Base-by-base conservation (phyloP, 2,329 filamentous ascomycete genomes). In the Colletotrichum viniferum region DNA sequence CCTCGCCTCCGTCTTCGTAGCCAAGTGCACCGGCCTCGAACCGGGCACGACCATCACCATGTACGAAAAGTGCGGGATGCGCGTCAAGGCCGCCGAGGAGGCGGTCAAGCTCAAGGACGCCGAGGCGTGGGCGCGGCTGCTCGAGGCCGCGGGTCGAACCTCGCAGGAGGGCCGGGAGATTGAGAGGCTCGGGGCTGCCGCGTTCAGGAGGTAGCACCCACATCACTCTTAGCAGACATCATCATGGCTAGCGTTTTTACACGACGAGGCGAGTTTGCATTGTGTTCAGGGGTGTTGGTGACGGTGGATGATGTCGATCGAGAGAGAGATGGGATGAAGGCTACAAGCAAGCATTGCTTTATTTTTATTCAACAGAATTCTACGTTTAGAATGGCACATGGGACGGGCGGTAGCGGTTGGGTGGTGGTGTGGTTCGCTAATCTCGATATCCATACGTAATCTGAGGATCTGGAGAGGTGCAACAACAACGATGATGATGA, bases 61-160 rank as follows among this genome's bases (percentile, higher is more conserved):
- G 96, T 99, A 96, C 90, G 93, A 98, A 80, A 98, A 98, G 86
- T 98, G 97, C 83, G 96, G 96, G 21, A 91, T 98, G 92, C 88
- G 95, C 60, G 90, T 94, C 32, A 96, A 95, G 85, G 97, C 97
- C 4, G 97, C 94, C 5, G 96, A 98, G 85, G 97, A 98, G 86
- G 96, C 97, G 4, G 90, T 96, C 75, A 95, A 93, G 86, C 89
- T 91, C 75, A 97, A 94, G 84, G 95, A 99, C 82, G 87, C 91
- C 64, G 93, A 93, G 79, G 87, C 93, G n/a, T 92, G 97, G 85
- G 91, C 94, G 79, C 88, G 92, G 67, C 85, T 98, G 78, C 88
- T 95, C 78, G 90, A 91, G 73, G 95, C 94, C 78, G 96, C 95
- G 18, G 94, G 92, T 7, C 91, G 92, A 68, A 90, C 89, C 38